Conservation (phyloP, 2,329 filamentous ascomycete genomes). For the Orbilia quercus region DNA sequence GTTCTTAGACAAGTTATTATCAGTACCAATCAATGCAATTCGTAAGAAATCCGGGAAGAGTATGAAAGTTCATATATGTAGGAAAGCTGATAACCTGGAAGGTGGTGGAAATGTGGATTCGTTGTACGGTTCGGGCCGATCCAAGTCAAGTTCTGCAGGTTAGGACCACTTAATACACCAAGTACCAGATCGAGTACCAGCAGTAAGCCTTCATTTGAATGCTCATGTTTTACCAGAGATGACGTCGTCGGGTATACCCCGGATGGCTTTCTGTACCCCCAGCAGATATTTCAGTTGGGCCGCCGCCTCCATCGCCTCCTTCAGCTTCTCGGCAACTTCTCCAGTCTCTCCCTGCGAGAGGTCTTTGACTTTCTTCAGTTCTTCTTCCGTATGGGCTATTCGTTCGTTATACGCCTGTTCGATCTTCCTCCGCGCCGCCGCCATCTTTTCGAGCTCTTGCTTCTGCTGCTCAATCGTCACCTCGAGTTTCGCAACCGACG, state of each 20-base stretch:
- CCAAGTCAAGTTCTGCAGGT: not conserved
- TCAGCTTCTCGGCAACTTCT: slow-evolving; percentile 46
- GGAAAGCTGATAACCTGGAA: not conserved
- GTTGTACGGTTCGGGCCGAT: too few species aligned
- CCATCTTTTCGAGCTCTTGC: slow-evolving; percentile 60
- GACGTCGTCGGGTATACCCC: slow-evolving; percentile 36
- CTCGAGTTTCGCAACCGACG: slow-evolving; percentile 58
- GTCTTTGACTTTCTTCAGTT: slow-evolving; percentile 58
- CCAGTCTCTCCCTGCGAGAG: slow-evolving; percentile 42
- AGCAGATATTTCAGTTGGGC: slow-evolving; percentile 38
- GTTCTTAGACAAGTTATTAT: too few species aligned
- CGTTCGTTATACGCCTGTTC: slow-evolving; percentile 59
- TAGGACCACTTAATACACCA: too few species aligned
- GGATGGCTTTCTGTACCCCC: slow-evolving; percentile 43
- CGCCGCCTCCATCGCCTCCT: slow-evolving; percentile 50
- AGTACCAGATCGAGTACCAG: too few species aligned
- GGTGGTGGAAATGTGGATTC: not conserved
- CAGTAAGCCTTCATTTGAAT: not conserved
- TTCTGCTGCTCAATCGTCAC: slow-evolving; percentile 60
- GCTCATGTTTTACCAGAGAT: slow-evolving; percentile 29
- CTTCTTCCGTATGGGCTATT: slow-evolving; percentile 58
- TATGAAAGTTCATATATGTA: too few species aligned
- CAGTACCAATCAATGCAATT: not conserved
- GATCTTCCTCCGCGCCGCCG: slow-evolving; percentile 59
- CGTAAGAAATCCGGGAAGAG: slow-evolving; percentile 7